A percentile compares a stretch with the other conserved stretches of the same genome.
These are phyloP conservation scores for Rhodotorula sp. DNA, from an alignment of 1,284 basidiomycete species.

Conservation along the genomic window DNA sequence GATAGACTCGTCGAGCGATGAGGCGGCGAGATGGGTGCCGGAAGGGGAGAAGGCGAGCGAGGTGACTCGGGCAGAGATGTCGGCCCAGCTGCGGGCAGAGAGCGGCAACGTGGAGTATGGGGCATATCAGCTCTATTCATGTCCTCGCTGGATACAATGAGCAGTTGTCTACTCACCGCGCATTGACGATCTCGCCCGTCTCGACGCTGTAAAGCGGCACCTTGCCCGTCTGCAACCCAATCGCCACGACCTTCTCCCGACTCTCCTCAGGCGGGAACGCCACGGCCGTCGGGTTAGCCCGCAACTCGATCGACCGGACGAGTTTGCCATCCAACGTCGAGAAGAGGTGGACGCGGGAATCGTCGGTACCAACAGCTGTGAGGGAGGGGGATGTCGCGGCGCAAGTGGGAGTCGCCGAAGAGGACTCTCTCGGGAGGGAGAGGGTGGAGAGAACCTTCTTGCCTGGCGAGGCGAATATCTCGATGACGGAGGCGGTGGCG, in stretches of 20 bases:
- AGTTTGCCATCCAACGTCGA: conserved; percentile 54
- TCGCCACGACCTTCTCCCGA: conserved; percentile 15
- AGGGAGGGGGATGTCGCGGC: conserved; percentile 21
- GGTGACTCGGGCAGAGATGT: conserved; percentile 47
- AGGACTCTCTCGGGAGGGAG: conserved; percentile 41
- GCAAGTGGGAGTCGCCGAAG: conserved; percentile 56
- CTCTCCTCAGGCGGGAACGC: conserved; percentile 75
- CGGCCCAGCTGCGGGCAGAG: conserved; percentile 47
- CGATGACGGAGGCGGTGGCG: conserved; percentile 54
- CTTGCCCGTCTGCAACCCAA: conserved; percentile 37
- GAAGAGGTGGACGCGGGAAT: conserved; percentile 70
- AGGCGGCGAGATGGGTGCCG: conserved; percentile 46
- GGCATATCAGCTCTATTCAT: background rate
- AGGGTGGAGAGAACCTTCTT: background rate
- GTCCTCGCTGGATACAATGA: background rate
- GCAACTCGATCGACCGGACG: conserved; percentile 53
- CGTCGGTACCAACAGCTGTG: conserved; percentile 52
- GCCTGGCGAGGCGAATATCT: conserved; percentile 53
- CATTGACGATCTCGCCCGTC: conserved; percentile 9
- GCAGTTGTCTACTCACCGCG: background rate
- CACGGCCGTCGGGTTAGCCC: conserved; percentile 69
- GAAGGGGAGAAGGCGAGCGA: conserved; percentile 22
- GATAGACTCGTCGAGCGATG: conserved; percentile 45
- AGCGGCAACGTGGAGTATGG: background rate
- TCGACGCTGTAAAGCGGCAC: conserved; percentile 28